Base-by-base conservation (phyloP, 106 monocot species). In the Apostasia ramifera region DNA sequence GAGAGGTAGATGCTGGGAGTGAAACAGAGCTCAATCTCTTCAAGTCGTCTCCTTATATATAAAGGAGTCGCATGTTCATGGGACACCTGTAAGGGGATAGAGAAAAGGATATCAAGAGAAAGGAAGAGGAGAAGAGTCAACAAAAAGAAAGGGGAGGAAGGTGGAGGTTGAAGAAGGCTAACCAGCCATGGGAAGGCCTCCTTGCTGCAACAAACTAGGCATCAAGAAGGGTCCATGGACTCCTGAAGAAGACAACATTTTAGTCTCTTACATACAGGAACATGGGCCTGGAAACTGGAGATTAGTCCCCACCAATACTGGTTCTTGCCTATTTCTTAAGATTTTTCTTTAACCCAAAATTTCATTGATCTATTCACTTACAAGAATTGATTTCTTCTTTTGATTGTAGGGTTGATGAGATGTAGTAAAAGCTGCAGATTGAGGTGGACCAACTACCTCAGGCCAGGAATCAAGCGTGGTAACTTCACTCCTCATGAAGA, bases 371-470 rank as follows among this genome's bases (percentile, higher is more conserved):
- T 13, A 5, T 6, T 6, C 5, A 37, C 40, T n/a, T n/a, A n/a
- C 44, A 2, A 55, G 3, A 3, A 13, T 46, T 26, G 13, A 55
- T 2, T 51, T 12, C 2, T 26, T 44, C 26, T 3, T 50, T 6
- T 11, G 26, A 66, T 10, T 69, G 65, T 57, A 88, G 88, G 88
- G 3, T 57, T 89, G 71, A 85, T 85, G 85, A 80, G 89, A 43
- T 89, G 89, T 53, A 85, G 85, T 44, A 89, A 89, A 62, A 89
- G 89, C 44, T 89, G 89, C 72, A 69, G 89, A 62, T 66, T 89
- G 61, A 70, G 89, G 45, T 89, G 89, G 89, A 89, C 89, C 0
- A 89, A 89, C 70, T 89, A 89, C 75, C 82, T 90, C 40, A 73
- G 89, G 52, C 89, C 89, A 6, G 89, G 89, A 39, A 90, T 90